These are phyloP conservation scores for Rhypophila decipiens DNA, from an alignment of 495 filamentous ascomycete species.

Conservation along the genomic window DNA sequence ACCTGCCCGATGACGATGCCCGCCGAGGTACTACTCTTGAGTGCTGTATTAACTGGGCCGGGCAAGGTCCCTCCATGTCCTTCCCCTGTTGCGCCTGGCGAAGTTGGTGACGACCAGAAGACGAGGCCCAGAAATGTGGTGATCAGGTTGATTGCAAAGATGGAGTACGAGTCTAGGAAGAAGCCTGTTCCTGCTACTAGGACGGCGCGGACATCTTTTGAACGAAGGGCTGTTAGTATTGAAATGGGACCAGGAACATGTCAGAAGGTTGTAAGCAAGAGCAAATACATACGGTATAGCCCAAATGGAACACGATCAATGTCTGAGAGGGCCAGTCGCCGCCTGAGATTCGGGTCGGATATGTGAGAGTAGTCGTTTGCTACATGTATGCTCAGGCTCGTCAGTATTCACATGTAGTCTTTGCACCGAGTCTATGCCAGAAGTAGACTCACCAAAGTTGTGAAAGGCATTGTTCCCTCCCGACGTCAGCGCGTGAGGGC, in stretches of 20 bases:
- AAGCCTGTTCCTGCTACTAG: constrained; percentile 80
- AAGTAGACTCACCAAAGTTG: constrained; percentile 36
- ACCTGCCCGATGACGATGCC: constrained; percentile 71
- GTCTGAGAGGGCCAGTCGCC: constrained; percentile 66
- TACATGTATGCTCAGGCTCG: neutral
- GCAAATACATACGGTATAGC: constrained; percentile 56
- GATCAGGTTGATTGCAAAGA: constrained; percentile 73
- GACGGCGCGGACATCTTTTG: constrained; percentile 48
- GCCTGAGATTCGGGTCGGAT: constrained; percentile 65
- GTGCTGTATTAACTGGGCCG: constrained; percentile 54
- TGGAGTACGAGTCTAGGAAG: constrained; percentile 74
- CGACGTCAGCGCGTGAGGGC: constrained; percentile 27
- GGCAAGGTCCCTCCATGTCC: constrained; percentile 45
- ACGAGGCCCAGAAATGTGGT: constrained; percentile 67
- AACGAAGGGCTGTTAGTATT: neutral
- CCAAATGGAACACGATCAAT: constrained; percentile 78
- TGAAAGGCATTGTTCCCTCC: constrained; percentile 54
- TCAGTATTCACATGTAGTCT: neutral
- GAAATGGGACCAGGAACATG: no score
- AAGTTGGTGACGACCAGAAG: constrained; percentile 59
- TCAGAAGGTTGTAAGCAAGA: no score
- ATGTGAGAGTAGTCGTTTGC: constrained; percentile 48
- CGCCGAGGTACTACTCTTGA: constrained; percentile 69
- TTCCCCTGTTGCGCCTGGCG: constrained; percentile 19
- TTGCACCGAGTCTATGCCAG: neutral